These are phyloP conservation scores for Truncatella angustata DNA, from an alignment of 2,329 filamentous ascomycete genomes.

Conservation along the genomic window DNA sequence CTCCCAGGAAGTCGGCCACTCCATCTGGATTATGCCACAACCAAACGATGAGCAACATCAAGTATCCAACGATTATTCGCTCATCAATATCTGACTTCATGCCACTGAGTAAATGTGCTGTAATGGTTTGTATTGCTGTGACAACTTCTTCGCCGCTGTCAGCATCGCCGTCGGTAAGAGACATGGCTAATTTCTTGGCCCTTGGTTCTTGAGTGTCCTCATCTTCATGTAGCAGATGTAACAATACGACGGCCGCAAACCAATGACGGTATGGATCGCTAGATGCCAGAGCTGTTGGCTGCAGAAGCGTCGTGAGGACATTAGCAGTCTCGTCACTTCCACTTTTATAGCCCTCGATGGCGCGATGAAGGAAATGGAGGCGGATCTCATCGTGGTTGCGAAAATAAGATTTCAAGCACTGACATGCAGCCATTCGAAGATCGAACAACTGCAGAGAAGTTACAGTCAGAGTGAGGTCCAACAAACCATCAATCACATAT, in stretches of 20 bases:
- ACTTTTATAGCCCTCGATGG: slow-evolving; percentile 81
- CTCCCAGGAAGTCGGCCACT: slow-evolving; percentile 88
- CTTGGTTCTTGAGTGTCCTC: slow-evolving; percentile 39
- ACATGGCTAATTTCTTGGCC: slow-evolving; percentile 77
- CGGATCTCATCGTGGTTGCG: slow-evolving; percentile 77
- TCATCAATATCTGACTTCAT: slow-evolving; percentile 76
- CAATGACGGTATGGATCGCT: slow-evolving; percentile 84
- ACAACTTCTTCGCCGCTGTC: slow-evolving; percentile 91
- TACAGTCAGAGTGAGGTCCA: slow-evolving; percentile 76
- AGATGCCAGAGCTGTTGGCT: slow-evolving; percentile 56
- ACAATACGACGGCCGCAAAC: slow-evolving; percentile 84
- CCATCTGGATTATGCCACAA: slow-evolving; percentile 89
- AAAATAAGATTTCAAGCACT: slow-evolving; percentile 93
- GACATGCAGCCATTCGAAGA: slow-evolving; percentile 78
- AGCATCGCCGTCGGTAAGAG: slow-evolving; percentile 84
- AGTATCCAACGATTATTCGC: slow-evolving; percentile 76
- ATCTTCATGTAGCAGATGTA: slow-evolving; percentile 83
- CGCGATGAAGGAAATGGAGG: slow-evolving; percentile 80
- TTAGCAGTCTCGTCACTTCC: slow-evolving; percentile 83
- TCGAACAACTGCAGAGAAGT: slow-evolving; percentile 69
- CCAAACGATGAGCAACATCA: slow-evolving; percentile 88
- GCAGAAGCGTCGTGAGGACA: slow-evolving; percentile 78
- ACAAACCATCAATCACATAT: slow-evolving; percentile 90
- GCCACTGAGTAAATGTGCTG: slow-evolving; percentile 80
- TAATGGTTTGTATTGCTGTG: slow-evolving; percentile 85